Conservation (phyloP, 768 basidiomycete genomes). For the Collybia mongolica region DNA sequence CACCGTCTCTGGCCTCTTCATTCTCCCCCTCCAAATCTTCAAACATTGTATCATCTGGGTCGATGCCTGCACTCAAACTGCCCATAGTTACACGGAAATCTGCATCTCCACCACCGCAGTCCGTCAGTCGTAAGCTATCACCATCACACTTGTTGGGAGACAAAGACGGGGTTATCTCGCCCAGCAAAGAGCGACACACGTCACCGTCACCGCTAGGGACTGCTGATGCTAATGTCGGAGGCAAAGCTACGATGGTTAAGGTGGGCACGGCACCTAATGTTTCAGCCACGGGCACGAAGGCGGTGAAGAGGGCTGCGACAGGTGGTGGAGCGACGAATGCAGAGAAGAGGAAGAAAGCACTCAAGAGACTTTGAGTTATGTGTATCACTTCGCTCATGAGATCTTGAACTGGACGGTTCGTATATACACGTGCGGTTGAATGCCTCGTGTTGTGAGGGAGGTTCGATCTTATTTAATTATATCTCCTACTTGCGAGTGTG, state of each 20-base stretch:
- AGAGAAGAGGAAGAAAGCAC: constrained; percentile 87
- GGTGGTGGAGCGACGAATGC: constrained; percentile 49
- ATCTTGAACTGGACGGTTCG: neutral
- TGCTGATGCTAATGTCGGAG: constrained; percentile 66
- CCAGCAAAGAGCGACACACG: constrained; percentile 57
- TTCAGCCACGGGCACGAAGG: constrained; percentile 47
- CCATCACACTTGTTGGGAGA: constrained; percentile 26
- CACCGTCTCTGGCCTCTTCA: constrained; percentile 18
- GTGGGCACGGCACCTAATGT: constrained; percentile 31
- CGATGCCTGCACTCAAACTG: constrained; percentile 32
- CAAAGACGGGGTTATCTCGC: constrained; percentile 31
- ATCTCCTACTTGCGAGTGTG: neutral
- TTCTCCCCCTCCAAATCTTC: constrained; percentile 13
- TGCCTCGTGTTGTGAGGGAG: neutral
- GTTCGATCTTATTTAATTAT: neutral
- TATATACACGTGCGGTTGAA: too few species aligned
- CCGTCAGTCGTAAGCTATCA: constrained; percentile 36
- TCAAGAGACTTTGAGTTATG: constrained; percentile 63
- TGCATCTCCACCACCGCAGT: constrained; percentile 39
- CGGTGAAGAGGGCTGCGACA: constrained; percentile 67
- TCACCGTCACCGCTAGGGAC: constrained; percentile 72
- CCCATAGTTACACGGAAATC: constrained; percentile 46
- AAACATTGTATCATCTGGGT: constrained; percentile 12
- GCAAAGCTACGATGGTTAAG: constrained; percentile 31
- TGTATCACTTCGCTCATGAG: neutral